Conservation (phyloP, 768 basidiomycete species). For the Hebeloma cylindrosporum region DNA sequence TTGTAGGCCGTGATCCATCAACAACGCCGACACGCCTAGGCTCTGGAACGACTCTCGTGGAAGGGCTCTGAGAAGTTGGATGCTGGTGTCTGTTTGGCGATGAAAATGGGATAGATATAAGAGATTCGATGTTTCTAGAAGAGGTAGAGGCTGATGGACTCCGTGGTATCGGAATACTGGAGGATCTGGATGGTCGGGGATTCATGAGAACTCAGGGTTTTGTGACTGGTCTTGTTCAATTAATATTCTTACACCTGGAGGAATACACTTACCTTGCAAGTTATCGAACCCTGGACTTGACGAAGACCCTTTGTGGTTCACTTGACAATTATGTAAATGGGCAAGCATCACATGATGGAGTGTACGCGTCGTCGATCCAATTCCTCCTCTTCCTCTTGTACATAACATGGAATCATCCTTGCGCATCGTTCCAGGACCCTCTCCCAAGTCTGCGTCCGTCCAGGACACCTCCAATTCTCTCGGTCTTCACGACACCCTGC, state of each 20-base stretch:
- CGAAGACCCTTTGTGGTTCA: too few relatives aligned
- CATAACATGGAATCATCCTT: conserved; percentile 59
- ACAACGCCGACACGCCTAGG: conserved; percentile 37
- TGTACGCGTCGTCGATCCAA: too few relatives aligned
- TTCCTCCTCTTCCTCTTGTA: too few relatives aligned
- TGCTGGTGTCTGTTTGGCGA: conserved; percentile 42
- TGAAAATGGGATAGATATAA: conserved; percentile 61
- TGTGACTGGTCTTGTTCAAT: too few relatives aligned
- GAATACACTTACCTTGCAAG: too few relatives aligned
- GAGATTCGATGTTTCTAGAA: conserved; percentile 61
- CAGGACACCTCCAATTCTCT: conserved; percentile 68
- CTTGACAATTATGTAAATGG: too few relatives aligned
- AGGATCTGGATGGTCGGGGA: conserved; percentile 54
- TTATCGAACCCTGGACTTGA: too few relatives aligned
- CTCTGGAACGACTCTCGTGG: conserved; percentile 30
- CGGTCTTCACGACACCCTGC: conserved; percentile 87
- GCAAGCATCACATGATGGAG: conserved; percentile 11
- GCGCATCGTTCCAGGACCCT: conserved; percentile 54
- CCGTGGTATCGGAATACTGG: conserved; percentile 69
- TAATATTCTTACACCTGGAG: too few relatives aligned
- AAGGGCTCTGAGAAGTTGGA: conserved; percentile 30
- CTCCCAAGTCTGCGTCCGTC: conserved; percentile 61
- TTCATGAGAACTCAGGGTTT: too few relatives aligned
- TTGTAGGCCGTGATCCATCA: conserved; percentile 27
- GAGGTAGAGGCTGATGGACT: conserved; percentile 44